Conservation (phyloP, 805 yeast species). For the Ogataea zsoltii region DNA sequence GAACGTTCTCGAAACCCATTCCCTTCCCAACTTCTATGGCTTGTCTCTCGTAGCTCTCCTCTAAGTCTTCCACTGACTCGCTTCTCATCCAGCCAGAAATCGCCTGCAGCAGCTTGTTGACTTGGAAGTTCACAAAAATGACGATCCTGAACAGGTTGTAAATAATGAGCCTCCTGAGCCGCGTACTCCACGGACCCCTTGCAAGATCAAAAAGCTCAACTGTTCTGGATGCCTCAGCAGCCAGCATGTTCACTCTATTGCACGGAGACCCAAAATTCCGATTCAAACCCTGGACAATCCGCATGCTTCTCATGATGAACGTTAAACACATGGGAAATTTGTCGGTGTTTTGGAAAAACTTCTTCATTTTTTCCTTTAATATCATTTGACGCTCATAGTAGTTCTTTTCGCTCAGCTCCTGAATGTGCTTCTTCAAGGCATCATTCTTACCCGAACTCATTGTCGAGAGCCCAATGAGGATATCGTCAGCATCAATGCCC, state of each 20-base stretch:
- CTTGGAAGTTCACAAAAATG: slow-evolving; percentile 30
- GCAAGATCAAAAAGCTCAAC: slow-evolving; percentile 19
- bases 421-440: slow-evolving; percentile 23
- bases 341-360: slow-evolving; percentile 60
- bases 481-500: slow-evolving; percentile 70
- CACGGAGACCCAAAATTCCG: slow-evolving; percentile 68
- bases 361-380: slow-evolving; percentile 48
- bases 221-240: slow-evolving; percentile 48
- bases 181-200: slow-evolving; percentile 11
- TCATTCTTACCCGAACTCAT: slow-evolving; percentile 41
- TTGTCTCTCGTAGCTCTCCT: slow-evolving; percentile 46
- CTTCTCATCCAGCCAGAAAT: slow-evolving; percentile 14
- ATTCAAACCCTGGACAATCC: slow-evolving; percentile 73
- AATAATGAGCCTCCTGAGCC: slow-evolving; percentile 19
- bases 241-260: slow-evolving; percentile 66
- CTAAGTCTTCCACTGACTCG: slow-evolving; percentile 39
- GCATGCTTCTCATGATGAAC: slow-evolving; percentile 68
- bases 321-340: slow-evolving; percentile 67
- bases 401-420: slow-evolving; percentile 31
- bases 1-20: slow-evolving; percentile 42
- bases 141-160: slow-evolving; percentile 19
- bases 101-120: slow-evolving; percentile 16
- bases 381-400: slow-evolving; percentile 44
- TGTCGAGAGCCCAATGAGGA: slow-evolving; percentile 58
- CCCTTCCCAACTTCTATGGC: slow-evolving; percentile 43